Conservation (phyloP, 441 rosid genomes). For the Viola pubescens region DNA sequence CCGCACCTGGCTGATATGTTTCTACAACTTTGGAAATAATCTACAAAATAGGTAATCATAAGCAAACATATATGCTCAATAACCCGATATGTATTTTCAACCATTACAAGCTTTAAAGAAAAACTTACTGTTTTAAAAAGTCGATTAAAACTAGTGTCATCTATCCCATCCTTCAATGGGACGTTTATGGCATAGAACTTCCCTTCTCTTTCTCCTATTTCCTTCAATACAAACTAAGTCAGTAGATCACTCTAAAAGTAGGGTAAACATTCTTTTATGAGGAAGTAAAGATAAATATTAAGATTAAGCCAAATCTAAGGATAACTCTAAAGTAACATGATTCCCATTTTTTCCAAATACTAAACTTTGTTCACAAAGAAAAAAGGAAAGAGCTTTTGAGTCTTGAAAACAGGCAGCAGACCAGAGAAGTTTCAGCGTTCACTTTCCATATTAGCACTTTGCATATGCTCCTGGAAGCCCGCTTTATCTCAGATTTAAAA, state of each 20-base stretch:
- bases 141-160: conserved; percentile 86
- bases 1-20: conserved; percentile 81
- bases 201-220: conserved; percentile 94
- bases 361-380: no score
- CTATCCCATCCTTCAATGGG: conserved; percentile 95
- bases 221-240: conserved; percentile 52
- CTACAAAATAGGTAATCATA: conserved; percentile 30
- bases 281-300: neutral
- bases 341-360: no score
- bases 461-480: no score
- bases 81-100: conserved; percentile 2
- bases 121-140: conserved; percentile 82
- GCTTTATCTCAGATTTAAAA: no score
- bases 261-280: no score
- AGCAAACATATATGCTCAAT: conserved; percentile 9
- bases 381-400: no score
- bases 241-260: conserved; percentile 1
- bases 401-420: no score
- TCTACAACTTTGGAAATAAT: conserved; percentile 88
- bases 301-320: neutral
- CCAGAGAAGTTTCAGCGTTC: no score
- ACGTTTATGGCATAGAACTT: conserved; percentile 94
- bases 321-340: no score
- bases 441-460: no score
- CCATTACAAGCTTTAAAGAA: conserved; percentile 11